Percentiles rank a stretch among this genome's conserved stretches.
Conservation (phyloP, 495 filamentous ascomycete species). For the Aspergillus saccharolyticus region DNA sequence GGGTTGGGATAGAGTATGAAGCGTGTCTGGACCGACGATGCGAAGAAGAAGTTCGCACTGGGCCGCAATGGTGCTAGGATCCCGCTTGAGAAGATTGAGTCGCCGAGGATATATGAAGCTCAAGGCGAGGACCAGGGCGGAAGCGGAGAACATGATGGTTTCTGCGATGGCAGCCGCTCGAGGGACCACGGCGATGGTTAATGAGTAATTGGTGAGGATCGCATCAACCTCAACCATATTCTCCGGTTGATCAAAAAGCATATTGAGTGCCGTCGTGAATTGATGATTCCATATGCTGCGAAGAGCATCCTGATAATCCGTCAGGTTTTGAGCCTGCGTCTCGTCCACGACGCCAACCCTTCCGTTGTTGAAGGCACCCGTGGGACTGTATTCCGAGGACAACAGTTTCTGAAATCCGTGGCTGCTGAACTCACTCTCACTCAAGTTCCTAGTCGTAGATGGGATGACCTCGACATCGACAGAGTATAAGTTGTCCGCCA, state of each 20-base stretch:
- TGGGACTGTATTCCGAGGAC: neutral
- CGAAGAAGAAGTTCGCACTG: conserved; percentile 18
- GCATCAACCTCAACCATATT: conserved; percentile 2
- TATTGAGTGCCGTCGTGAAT: conserved; percentile 16
- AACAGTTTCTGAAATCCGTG: conserved; percentile 6
- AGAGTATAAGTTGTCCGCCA: conserved; percentile 10
- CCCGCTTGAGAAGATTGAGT: conserved; percentile 1
- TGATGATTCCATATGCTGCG: conserved; percentile 17
- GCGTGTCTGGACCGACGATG: conserved; percentile 6
- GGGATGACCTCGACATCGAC: neutral
- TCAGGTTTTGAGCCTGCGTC: neutral
- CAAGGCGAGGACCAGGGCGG: neutral
- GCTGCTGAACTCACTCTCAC: conserved; percentile 1
- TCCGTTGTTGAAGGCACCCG: neutral
- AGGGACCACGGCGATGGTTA: conserved; percentile 13
- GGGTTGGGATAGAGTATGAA: conserved; percentile 4
- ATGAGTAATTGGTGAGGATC: neutral
- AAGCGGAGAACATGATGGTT: neutral
- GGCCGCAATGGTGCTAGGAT: conserved; percentile 15
- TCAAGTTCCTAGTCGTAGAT: neutral
- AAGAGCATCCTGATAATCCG: conserved; percentile 9
- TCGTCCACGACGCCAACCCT: neutral
- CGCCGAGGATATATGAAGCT: conserved; percentile 6
- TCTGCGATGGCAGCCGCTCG: conserved; percentile 15
- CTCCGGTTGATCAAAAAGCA: conserved; percentile 16